Conservation (phyloP, 176 grass and related monocot genomes). For the Bonia amplexicaulis region DNA sequence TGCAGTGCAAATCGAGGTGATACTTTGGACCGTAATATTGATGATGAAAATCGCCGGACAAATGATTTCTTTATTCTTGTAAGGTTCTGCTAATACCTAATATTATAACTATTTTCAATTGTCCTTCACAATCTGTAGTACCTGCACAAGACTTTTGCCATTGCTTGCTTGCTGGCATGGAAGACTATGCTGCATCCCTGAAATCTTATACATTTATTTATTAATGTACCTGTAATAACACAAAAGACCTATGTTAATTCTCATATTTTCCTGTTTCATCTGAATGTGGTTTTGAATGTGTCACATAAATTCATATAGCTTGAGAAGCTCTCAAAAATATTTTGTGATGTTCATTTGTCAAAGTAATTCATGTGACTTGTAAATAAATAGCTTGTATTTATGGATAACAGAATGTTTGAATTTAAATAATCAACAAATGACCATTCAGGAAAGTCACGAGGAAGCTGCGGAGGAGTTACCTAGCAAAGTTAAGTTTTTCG, state of each 20-base stretch:
- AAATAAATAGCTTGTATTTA: background rate
- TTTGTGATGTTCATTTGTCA: background rate
- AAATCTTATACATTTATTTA: background rate
- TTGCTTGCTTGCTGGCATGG: background rate
- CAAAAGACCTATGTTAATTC: background rate
- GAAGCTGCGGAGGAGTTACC: slow-evolving; percentile 89
- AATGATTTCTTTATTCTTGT: slow-evolving; percentile 97
- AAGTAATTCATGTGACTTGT: slow-evolving; percentile 2
- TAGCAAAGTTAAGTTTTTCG: slow-evolving; percentile 93
- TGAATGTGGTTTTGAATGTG: background rate
- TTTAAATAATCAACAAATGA: slow-evolving; percentile 17
- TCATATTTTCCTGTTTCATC: background rate
- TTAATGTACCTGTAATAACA: background rate
- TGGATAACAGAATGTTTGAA: background rate
- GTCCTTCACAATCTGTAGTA: background rate
- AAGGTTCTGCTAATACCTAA: slow-evolving; percentile 37
- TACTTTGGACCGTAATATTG: slow-evolving; percentile 93
- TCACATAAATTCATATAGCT: background rate
- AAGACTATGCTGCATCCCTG: background rate
- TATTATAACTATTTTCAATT: background rate
- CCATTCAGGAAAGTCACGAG: slow-evolving; percentile 83
- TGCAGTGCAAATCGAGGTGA: slow-evolving; percentile 94
- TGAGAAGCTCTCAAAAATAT: background rate
- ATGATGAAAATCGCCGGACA: slow-evolving; percentile 74
- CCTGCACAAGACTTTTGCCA: background rate